Evolutionary conservation across 2,329 filamentous ascomycete genomes (phyloP).

Genomic region (Orbilia javanica): DNA sequence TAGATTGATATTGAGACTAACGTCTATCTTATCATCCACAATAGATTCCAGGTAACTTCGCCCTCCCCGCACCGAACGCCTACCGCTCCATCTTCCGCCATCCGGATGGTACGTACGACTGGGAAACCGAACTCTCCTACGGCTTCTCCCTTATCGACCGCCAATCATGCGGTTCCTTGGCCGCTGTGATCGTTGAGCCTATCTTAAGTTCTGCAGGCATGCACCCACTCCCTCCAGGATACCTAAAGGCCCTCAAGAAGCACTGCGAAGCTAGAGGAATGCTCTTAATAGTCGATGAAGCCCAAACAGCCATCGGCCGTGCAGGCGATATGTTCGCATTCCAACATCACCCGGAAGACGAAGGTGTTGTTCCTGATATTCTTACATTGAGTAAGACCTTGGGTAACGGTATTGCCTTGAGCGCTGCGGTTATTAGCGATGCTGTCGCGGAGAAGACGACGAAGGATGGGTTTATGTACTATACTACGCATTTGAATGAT

Average conservation of each 20-base stretch:
- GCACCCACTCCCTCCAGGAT: conserved; percentile 72
- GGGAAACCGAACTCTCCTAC: conserved; percentile 75
- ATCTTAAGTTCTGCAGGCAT: conserved; percentile 74
- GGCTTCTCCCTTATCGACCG: conserved; percentile 74
- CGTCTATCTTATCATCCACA: not conserved
- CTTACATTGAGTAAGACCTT: conserved; percentile 74
- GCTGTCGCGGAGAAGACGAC: conserved; percentile 69
- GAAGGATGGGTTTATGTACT: conserved; percentile 70
- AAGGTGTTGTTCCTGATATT: conserved; percentile 72
- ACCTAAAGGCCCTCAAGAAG: conserved; percentile 70
- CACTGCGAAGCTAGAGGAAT: conserved; percentile 71
- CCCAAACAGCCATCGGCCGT: conserved; percentile 72
- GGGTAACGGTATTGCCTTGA: conserved; percentile 73
- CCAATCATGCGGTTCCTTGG: conserved; percentile 73
- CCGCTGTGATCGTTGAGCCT: conserved; percentile 74
- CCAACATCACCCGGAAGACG: conserved; percentile 65
- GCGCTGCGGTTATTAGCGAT: conserved; percentile 71
- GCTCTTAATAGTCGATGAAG: conserved; percentile 73
- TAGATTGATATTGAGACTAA: not conserved
- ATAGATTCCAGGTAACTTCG: conserved; percentile 71
- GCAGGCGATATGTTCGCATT: conserved; percentile 73
- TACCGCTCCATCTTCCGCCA: conserved; percentile 74
- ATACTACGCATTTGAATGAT: conserved; percentile 75
- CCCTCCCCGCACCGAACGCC: conserved; percentile 72
- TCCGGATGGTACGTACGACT: conserved; percentile 74